phyloP scores from a whole-genome alignment of 208 protist genomes.

The Leishmania turanica region DNA sequence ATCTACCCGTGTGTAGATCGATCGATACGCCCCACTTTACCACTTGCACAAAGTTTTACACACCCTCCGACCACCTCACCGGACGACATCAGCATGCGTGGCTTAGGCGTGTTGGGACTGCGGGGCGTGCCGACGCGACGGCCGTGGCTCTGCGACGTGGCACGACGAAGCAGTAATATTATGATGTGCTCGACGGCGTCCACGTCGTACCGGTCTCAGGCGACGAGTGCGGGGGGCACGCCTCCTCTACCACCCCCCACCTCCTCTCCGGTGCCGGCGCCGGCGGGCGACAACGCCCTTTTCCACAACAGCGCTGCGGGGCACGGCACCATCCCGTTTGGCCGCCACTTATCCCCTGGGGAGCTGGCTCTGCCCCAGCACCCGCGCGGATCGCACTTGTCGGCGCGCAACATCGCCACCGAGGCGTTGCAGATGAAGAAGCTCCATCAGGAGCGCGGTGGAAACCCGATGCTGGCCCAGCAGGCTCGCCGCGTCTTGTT shows the following conservation, averaged over 20 bases:
- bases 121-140: neutral
- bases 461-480: slow-evolving; percentile 91
- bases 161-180: neutral
- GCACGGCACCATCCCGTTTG: slow-evolving; percentile 23
- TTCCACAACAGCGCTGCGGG: slow-evolving; percentile 26
- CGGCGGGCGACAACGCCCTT: slow-evolving; percentile 3
- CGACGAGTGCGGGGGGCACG: slow-evolving; percentile 12
- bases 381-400: slow-evolving; percentile 80
- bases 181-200: neutral
- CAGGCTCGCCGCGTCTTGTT: slow-evolving; percentile 91
- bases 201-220: slow-evolving; percentile 10
- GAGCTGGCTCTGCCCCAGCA: slow-evolving; percentile 74
- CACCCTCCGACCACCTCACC: neutral
- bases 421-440: slow-evolving; percentile 94
- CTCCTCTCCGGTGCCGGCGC: slow-evolving; percentile 23
- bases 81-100: neutral
- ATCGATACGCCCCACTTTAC: neutral
- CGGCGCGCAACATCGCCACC: slow-evolving; percentile 86
- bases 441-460: slow-evolving; percentile 87
- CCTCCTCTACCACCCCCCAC: slow-evolving; percentile 4
- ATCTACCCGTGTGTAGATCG: neutral
- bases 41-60: neutral
- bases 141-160: neutral
- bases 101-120: neutral
- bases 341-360: slow-evolving; percentile 38